phyloP scores from a whole-genome alignment of 2,329 filamentous ascomycete species.

The Lecanicillium sp. region DNA sequence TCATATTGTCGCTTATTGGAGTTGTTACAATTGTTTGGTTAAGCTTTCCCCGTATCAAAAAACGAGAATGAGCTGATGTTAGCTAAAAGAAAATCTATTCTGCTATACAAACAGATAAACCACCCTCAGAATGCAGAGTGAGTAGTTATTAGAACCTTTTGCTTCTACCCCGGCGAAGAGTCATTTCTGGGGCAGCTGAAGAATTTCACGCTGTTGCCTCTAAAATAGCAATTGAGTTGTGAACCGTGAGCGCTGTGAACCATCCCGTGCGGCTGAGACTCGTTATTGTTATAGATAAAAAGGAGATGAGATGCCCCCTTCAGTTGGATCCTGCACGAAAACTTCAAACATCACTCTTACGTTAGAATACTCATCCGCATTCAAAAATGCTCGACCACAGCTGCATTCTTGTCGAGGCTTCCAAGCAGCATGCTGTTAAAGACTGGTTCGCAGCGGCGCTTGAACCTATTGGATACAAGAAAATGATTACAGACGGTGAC shows the following conservation, averaged over 20 bases:
- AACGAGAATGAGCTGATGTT: conserved; percentile 17
- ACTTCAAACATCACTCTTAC: too few species aligned
- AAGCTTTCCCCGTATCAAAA: conserved; percentile 25
- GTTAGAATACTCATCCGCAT: too few species aligned
- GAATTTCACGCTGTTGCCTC: too few species aligned
- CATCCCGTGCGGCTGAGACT: too few species aligned
- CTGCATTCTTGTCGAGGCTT: not conserved
- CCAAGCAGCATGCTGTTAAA: not conserved
- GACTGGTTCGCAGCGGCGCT: not conserved
- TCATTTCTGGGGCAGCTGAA: too few species aligned
- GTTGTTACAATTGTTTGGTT: conserved; percentile 26
- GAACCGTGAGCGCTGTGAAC: too few species aligned
- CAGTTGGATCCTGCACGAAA: too few species aligned
- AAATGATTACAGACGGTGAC: not conserved
- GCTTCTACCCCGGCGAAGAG: too few species aligned
- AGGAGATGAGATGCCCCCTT: too few species aligned
- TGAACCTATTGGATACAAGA: not conserved
- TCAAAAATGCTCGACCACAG: not conserved
- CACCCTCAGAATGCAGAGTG: not conserved
- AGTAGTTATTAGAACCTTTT: not conserved
- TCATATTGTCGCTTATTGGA: conserved; percentile 35
- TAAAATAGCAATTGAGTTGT: too few species aligned
- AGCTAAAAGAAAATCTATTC: not conserved
- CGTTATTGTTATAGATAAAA: too few species aligned
- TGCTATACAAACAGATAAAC: not conserved